Base-by-base conservation (phyloP, 768 basidiomycete genomes). In the Pleurotus giganteus region DNA sequence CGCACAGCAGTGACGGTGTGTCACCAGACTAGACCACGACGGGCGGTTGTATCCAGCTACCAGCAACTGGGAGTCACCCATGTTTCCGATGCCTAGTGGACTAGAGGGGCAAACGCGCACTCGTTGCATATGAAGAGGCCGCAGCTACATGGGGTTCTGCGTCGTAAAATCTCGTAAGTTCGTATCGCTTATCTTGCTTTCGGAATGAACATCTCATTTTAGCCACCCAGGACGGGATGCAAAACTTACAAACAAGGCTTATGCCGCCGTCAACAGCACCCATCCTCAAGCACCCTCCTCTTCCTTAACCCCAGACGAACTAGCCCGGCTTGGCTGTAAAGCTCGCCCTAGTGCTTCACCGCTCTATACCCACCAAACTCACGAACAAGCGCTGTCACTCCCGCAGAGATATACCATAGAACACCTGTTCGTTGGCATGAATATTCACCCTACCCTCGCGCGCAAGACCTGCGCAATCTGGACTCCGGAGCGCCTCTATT, bases 321-420 rank as follows among this genome's bases (percentile, higher is more conserved):
- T 85, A 23, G 79, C 83, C 58, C 74, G 81, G 24, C 65, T 84
- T 37, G 78, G 77, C 21, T 84, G 84, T 2, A 78, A 74, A 60
- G 85, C 84, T 0, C 69, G 71, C 57, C 61, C 79, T 2, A 69
- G 79, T 29, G 64, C 74, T 7, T 56, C 15, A 37, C 60, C 3
- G 45, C 44, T n/a, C 47, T 57, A 19, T 52, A 47, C 11, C 43
- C 55, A 27, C 53, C 61, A 1, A 28, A 29, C 17, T 50, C 47
- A 9, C 29, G 47, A n/a, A 28, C 39, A 13, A 44, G 39, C 31
- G 27, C 52, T 36, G 29, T 24, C 24, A 53, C 42, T 29, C 41
- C 43, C 24, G 24, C 57, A 34, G 43, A 56, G 39, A 17, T n/a
- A 50, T 44, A 45, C 8, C 50, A 56, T 12, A 36, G 21, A 55